Evolutionary conservation across 148 eudicot species (phyloP), one percentile per base, ranked within the genome.

Genomic region (Rhododendron williamsianum): DNA sequence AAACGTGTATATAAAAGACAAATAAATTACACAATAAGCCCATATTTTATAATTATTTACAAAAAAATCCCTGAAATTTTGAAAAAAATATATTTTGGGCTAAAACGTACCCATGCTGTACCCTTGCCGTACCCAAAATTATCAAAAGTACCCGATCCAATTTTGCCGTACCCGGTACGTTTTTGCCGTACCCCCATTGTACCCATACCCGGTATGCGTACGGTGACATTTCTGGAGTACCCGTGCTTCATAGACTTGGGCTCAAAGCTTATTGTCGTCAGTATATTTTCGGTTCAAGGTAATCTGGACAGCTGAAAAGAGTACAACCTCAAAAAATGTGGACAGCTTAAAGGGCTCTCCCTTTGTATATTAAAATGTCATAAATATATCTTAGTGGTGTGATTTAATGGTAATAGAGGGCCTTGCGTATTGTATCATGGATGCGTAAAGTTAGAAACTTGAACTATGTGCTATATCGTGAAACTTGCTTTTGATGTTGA

Each of bases 401-500:
- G 19, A 71, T 71, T 71, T 71, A 25, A 12, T 71, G 41, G 76
- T 71, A 35, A 13, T 71, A 71, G 19, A 71, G 76, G 38, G 41
- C 3, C 19, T 13, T 71, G 38, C 8, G 6, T 71, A 12, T 71
- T 71, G 76, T 71, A 33, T 13, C 16, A 71, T 71, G 76, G 38
- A 71, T 71, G 18, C 7, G 2, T 30, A 30, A 4, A 13, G 38
- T 33, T 36, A 38, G 36, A 81, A 58, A 60, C 21, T 60, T 60
- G 21, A 60, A 41, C 27, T 19, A 18, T 23, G 52, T 81, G 51
- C 65, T 71, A 48, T 48, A 11, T 33, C 43, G 11, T 27, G 52
- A 10, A 18, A 25, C 35, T 54, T 74, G 73, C 79, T 69, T 65
- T 36, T 81, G 38, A 63, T 72, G 15, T 82, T 88, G 76, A 73